Evolutionary conservation across 1,139 yeast species (phyloP), one percentile per base, ranked within the genome.

Genomic region (Saccharomyces uvarum): DNA sequence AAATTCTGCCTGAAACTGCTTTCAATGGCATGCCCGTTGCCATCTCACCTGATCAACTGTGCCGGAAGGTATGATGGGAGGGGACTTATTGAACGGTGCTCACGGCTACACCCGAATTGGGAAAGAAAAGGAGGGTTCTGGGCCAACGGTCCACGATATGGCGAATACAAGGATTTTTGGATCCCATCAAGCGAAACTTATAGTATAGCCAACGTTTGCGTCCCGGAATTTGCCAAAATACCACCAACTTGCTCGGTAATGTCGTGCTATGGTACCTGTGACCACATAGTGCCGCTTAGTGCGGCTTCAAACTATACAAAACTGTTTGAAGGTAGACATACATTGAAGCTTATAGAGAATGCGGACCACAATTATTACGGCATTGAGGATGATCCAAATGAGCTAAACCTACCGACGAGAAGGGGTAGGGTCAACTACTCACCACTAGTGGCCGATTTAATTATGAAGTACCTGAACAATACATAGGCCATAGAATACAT

Each of bases 361-460:
- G 96, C 96, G 0, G 93, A 89, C 66, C 97, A 91, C 69, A 87
- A 88, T 64, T 90, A 79, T 64, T 84, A 78, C 64, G 93, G 95
- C 0, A 63, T 66, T 1, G 64, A 65, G 2, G 68, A 65, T 19
- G 75, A 74, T 56, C 66, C 65, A 11, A 70, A 71, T 26, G 73
- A 65, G 4, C 77, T 77, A 0, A 61, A 68, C 1, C 64, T 75
- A 29, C 88, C 88, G 0, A 56, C 80, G 29, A 70, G 70, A 16
- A 71, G 72, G 29, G 76, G 76, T 2, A 73, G 75, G 21, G 79
- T 81, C 52, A 86, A 86, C 64, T 86, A 80, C 68, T 84, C 83
- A 62, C 75, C 70, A 49, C 68, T 73, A 26, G 91, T 86, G 1
- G 77, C 19, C 13, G 44, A 38, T 76, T 0, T 32, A 32, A 21